Base-by-base conservation (phyloP, 2,329 filamentous ascomycete species). In the Exophiala bonariae region DNA sequence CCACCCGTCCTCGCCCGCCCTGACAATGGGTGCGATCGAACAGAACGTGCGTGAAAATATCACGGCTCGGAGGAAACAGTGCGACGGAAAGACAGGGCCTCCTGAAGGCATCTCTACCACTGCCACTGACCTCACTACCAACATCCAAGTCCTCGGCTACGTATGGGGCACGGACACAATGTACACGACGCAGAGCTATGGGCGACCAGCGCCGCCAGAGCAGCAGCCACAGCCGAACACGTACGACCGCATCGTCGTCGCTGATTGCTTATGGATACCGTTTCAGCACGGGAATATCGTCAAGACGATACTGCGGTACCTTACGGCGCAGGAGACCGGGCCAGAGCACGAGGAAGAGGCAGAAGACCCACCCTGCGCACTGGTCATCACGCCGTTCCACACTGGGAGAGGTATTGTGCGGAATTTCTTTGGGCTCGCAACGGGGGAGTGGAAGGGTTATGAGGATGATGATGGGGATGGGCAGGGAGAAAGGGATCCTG, bases 191-290 rank as follows among this genome's bases (percentile, higher is more conserved):
- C 73, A 7, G 63, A 11, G 22, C 10, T 55, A 57, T 41, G 55
- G 55, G 23, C 51, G 48, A 28, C 50, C 40, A 1, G 39, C 41
- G 3, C 20, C 22, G 3, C 32, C 28, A 13, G 6, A n/a, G n/a
- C n/a, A n/a, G n/a, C 55, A 52, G 26, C 55, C 48, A 33, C 66
- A 66, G 10, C 66, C 17, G 13, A 14, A 67, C 7, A 47, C 55
- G 4, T 83, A 76, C 59, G 75, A 73, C 1, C 73, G 77, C 16
- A 76, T 83, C 41, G 68, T 83, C 9, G 77, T 79, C 1, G 79
- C 80, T 41, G 81, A 83, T 57, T 83, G 79, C 63, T 73, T 78
- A 49, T 84, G 80, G 80, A 80, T 83, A 74, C 67, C 66, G 1
- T 64, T 65, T 17, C 74, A 83, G 63, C 80, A 84, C 58, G 68